These are phyloP conservation scores for Hypoxylon sp. DNA, from an alignment of 2,329 filamentous ascomycete genomes.

Conservation along the genomic window DNA sequence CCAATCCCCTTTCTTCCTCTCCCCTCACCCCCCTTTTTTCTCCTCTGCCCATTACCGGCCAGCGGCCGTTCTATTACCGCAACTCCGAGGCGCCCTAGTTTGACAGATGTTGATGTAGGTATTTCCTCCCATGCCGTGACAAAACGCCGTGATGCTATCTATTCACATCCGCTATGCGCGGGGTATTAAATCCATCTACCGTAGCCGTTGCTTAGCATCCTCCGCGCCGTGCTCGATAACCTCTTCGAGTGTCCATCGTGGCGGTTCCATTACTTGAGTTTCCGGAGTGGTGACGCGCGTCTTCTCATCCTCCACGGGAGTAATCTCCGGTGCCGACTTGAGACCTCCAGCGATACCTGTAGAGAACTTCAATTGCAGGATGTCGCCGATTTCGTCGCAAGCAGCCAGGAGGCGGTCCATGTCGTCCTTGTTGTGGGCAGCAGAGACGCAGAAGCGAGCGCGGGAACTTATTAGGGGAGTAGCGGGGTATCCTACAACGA, in stretches of 20 bases:
- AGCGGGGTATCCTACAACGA: slow-evolving; percentile 96
- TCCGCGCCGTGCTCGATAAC: slow-evolving; percentile 77
- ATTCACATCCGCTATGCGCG: slow-evolving; percentile 27
- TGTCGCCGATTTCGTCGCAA: slow-evolving; percentile 90
- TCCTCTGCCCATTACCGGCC: slow-evolving; percentile 37
- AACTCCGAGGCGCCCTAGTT: slow-evolving; percentile 46
- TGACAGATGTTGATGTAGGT: slow-evolving; percentile 34
- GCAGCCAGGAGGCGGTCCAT: slow-evolving; percentile 87
- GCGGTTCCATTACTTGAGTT: slow-evolving; percentile 75
- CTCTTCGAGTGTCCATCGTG: slow-evolving; percentile 85
- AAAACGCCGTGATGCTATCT: slow-evolving; percentile 42
- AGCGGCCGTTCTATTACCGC: slow-evolving; percentile 35
- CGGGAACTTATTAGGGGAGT: slow-evolving; percentile 95
- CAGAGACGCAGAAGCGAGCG: slow-evolving; percentile 93
- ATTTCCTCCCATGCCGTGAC: slow-evolving; percentile 36
- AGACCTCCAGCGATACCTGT: slow-evolving; percentile 91
- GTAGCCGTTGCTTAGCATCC: slow-evolving; percentile 76
- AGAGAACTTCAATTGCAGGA: slow-evolving; percentile 96
- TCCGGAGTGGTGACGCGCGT: slow-evolving; percentile 69
- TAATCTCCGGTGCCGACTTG: slow-evolving; percentile 75
- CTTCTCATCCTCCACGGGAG: slow-evolving; percentile 75
- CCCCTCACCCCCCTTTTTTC: slow-evolving; percentile 31
- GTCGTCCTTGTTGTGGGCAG: slow-evolving; percentile 98
- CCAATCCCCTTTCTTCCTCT: slow-evolving; percentile 22
- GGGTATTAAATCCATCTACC: slow-evolving; percentile 53